These are phyloP conservation scores for Cercospora sp. DNA, from an alignment of 2,329 filamentous ascomycete species.

Conservation along the genomic window DNA sequence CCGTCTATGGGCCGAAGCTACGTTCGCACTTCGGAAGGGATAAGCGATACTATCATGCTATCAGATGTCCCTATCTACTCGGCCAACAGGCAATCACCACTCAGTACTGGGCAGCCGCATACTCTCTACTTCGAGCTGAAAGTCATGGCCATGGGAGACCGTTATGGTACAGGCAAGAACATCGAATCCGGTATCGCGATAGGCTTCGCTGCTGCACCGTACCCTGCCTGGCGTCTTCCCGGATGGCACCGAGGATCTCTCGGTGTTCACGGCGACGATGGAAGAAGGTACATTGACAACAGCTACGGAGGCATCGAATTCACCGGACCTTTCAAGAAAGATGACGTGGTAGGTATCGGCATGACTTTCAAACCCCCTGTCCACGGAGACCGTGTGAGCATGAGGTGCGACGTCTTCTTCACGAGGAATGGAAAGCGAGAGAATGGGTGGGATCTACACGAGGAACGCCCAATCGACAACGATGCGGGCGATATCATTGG, in stretches of 20 bases:
- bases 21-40: slow-evolving; percentile 39
- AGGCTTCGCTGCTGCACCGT: slow-evolving; percentile 72
- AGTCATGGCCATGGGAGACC: slow-evolving; percentile 49
- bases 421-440: slow-evolving; percentile 63
- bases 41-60: slow-evolving; percentile 64
- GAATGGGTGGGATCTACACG: slow-evolving; percentile 70
- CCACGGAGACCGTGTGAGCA: slow-evolving; percentile 30
- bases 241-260: slow-evolving; percentile 77
- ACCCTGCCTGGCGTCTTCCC: slow-evolving; percentile 73
- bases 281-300: slow-evolving; percentile 72
- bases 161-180: slow-evolving; percentile 30
- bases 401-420: slow-evolving; percentile 65
- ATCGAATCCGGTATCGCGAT: slow-evolving; percentile 61
- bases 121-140: slow-evolving; percentile 72
- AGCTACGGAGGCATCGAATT: slow-evolving; percentile 71
- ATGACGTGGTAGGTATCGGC: slow-evolving; percentile 70
- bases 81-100: slow-evolving; percentile 58
- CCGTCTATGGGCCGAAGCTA: slow-evolving; percentile 54
- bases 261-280: slow-evolving; percentile 79
- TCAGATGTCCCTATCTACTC: slow-evolving; percentile 70
- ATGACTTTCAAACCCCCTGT: slow-evolving; percentile 56
- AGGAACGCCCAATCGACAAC: slow-evolving; percentile 66
- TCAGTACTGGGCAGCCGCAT: slow-evolving; percentile 51
- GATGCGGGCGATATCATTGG: slow-evolving; percentile 63
- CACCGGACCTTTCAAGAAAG: slow-evolving; percentile 61